Evolutionary conservation across 257 asterid genomes (phyloP), one percentile per base, ranked within the genome.

Genomic region (Anisodus tanguticus): DNA sequence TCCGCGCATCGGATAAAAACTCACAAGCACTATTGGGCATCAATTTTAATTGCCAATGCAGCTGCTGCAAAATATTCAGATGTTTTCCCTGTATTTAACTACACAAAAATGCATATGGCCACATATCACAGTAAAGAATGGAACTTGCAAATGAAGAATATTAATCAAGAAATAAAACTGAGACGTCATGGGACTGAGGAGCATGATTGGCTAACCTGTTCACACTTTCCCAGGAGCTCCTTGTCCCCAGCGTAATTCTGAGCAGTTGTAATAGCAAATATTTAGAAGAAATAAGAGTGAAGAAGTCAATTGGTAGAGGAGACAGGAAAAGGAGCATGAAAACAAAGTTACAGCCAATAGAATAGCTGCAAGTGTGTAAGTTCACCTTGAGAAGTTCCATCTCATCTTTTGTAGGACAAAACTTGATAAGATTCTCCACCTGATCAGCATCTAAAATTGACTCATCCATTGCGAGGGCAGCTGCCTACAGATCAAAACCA

Each of bases 381-480:
- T 88, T 86, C 90, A 97, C 99, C 99, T 94, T 95, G 54, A 97
- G 97, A 85, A 92, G 96, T 83, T 95, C 99, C 98, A 97, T 95
- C 91, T 97, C 99, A 84, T 97, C 99, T 89, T 97, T 97, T 15
- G 98, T 95, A 45, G 99, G 99, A 86, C 99, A 95, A 86, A 94
- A 94, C 83, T 97, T 97, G 62, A 95, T 95, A 70, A 97, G 97
- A 88, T 95, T 95, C 89, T 97, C 99, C 66, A 97, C 98, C 92
- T 95, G 98, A 90, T 97, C 99, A 70, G 98, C 98, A 91, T 97
- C 99, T 89, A 97, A 87, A 43, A 95, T 87, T 86, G 97, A 87
- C 87, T 89, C 97, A 93, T 97, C 98, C 99, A 97, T 91, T 69
- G 98, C 97, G 53, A 97, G 96, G 83, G 96, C 97, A 84, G 99